Evolutionary conservation across 2,329 filamentous ascomycete species (phyloP).

Genomic region (Seiridium unicorne): DNA sequence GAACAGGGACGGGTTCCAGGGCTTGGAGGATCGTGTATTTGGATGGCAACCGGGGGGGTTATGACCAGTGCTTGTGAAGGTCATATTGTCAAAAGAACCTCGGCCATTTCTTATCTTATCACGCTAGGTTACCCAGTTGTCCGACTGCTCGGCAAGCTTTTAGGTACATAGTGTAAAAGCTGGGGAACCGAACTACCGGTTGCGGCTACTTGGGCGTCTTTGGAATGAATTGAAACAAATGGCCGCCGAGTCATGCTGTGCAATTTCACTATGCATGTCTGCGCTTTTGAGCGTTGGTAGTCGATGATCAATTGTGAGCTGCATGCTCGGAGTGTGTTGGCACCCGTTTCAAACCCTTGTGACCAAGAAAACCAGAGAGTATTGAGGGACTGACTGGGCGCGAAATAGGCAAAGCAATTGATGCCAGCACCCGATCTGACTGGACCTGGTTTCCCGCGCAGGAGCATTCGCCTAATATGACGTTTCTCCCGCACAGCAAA

Average conservation of each 20-base stretch:
- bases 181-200: conserved; percentile 6
- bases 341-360: too few species aligned
- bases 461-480: neutral
- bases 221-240: neutral
- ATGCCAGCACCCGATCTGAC: neutral
- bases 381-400: too few species aligned
- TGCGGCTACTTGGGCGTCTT: neutral
- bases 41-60: too few species aligned
- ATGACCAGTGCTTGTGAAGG: conserved; percentile 6
- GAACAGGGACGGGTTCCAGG: too few species aligned
- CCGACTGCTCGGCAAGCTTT: conserved; percentile 4
- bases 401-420: neutral
- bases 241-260: too few species aligned
- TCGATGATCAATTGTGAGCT: neutral
- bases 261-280: too few species aligned
- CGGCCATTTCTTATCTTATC: conserved; percentile 23
- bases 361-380: too few species aligned
- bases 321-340: neutral
- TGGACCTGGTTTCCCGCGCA: neutral
- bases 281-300: too few species aligned
- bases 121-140: neutral
- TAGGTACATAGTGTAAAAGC: neutral
- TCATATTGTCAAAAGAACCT: conserved; percentile 20
- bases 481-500: neutral
- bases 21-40: too few species aligned